phyloP scores from a whole-genome alignment of 257 asterid genomes.

The Solanum arcanum region DNA sequence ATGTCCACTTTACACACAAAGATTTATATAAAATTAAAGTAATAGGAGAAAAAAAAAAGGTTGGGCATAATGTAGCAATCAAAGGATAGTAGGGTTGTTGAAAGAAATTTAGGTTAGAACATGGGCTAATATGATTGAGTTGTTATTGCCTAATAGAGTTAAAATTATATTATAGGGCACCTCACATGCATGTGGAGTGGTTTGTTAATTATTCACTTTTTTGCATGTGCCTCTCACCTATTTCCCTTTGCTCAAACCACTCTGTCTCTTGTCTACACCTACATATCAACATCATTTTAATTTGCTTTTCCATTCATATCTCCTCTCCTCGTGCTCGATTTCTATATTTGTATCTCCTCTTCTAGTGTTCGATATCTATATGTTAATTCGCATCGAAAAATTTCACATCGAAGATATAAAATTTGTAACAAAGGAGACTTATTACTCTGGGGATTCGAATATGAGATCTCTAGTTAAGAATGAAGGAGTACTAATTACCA shows the following conservation, averaged over 20 bases:
- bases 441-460: background rate
- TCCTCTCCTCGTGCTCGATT: background rate
- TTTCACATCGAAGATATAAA: no score
- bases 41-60: background rate
- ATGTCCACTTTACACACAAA: slow-evolving; percentile 2
- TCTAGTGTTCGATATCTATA: background rate
- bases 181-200: slow-evolving; percentile 12
- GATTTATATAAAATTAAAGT: background rate
- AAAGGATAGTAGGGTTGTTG: background rate
- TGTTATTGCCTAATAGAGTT: slow-evolving; percentile 16
- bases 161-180: slow-evolving; percentile 1
- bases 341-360: no score
- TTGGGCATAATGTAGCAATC: slow-evolving; percentile 11
- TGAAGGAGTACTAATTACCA: background rate
- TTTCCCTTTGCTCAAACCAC: background rate
- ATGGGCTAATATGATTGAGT: slow-evolving; percentile 28
- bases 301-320: background rate
- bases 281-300: background rate
- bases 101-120: background rate
- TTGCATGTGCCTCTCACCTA: slow-evolving; percentile 26
- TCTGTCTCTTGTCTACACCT: background rate
- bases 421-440: background rate
- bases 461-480: background rate
- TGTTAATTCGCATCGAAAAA: no score
- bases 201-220: slow-evolving; percentile 8